Conservation (phyloP, 176 grass and related monocot genomes). For the Neostapfia colusana region DNA sequence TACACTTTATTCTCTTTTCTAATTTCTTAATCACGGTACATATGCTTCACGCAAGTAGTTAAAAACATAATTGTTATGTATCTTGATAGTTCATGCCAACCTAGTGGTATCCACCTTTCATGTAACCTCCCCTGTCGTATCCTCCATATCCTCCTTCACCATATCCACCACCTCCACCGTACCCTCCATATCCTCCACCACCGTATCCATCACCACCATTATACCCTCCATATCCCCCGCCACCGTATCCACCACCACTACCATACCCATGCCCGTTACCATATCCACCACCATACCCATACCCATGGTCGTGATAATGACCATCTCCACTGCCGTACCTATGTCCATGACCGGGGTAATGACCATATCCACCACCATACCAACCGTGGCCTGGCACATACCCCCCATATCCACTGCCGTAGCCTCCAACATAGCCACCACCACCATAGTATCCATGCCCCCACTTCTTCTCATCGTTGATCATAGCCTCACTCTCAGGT, state of each 20-base stretch:
- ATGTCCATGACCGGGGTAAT: neutral
- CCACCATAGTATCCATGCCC: neutral
- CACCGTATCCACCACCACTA: neutral
- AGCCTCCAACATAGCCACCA: neutral
- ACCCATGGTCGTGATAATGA: neutral
- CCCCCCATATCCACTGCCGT: neutral
- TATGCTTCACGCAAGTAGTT: neutral
- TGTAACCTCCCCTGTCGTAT: neutral
- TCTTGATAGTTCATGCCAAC: neutral
- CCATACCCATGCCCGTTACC: neutral
- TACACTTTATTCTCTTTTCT: neutral
- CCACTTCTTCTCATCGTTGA: conserved; percentile 12
- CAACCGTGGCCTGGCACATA: neutral
- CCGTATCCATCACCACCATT: too few species aligned
- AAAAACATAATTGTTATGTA: neutral
- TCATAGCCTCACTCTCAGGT: neutral
- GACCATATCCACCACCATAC: neutral
- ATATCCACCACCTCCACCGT: neutral
- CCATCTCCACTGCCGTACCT: neutral
- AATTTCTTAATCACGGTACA: neutral
- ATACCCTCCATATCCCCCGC: too few species aligned
- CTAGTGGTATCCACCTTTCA: neutral
- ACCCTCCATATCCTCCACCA: neutral
- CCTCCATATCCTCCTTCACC: too few species aligned
- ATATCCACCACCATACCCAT: neutral